These are phyloP conservation scores for Cyberlindnera suaveolens DNA, from an alignment of 805 yeast species.

Conservation along the genomic window DNA sequence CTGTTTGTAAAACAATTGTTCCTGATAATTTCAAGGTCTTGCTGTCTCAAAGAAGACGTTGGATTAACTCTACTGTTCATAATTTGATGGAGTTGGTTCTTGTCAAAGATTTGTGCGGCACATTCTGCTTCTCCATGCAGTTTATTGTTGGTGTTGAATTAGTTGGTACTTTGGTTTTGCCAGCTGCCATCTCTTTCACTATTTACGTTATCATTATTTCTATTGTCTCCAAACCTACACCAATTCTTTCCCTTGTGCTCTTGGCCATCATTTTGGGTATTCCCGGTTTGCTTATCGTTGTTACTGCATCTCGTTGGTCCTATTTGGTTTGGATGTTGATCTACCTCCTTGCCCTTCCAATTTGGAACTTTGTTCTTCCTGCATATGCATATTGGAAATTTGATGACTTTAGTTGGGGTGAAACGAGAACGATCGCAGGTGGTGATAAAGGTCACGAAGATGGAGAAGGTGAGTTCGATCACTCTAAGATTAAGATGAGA, in stretches of 20 bases:
- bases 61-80: slow-evolving; percentile 95
- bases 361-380: slow-evolving; percentile 90
- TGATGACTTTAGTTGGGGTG: slow-evolving; percentile 97
- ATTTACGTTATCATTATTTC: slow-evolving; percentile 71
- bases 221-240: slow-evolving; percentile 67
- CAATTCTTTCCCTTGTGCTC: slow-evolving; percentile 66
- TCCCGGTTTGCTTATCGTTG: slow-evolving; percentile 75
- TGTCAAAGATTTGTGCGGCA: slow-evolving; percentile 86
- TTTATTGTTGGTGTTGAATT: slow-evolving; percentile 80
- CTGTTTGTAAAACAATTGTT: slow-evolving; percentile 88
- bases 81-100: slow-evolving; percentile 82
- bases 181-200: slow-evolving; percentile 82
- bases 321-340: slow-evolving; percentile 76
- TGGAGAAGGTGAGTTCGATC: slow-evolving; percentile 79
- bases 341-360: slow-evolving; percentile 77
- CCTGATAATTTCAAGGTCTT: slow-evolving; percentile 76
- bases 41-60: slow-evolving; percentile 89
- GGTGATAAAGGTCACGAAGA: slow-evolving; percentile 67
- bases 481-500: slow-evolving; percentile 84
- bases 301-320: slow-evolving; percentile 69
- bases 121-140: slow-evolving; percentile 93
- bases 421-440: slow-evolving; percentile 73
- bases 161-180: slow-evolving; percentile 81
- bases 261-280: slow-evolving; percentile 77
- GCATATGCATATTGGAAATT: slow-evolving; percentile 89